Base-by-base conservation (phyloP, 129 eudicot genomes). In the Centrapalus pauciflorus region DNA sequence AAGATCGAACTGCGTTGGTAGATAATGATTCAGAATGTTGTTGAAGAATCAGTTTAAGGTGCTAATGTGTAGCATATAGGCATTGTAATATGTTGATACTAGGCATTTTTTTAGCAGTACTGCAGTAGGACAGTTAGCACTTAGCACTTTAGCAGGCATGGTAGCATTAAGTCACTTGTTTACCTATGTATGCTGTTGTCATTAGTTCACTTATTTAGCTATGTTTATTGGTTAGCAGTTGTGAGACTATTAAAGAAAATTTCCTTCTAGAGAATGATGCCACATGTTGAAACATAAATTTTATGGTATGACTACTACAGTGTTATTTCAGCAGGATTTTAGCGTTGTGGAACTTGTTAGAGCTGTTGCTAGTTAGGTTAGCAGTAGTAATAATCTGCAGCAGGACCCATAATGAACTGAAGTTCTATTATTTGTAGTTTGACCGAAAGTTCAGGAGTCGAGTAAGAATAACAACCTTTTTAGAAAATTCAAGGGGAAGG, bases 1-100 rank as follows among this genome's bases (percentile, higher is more conserved):
- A 25, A 43, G 34, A 25, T 64, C 21, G 45, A 34, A 71, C 26
- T 61, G 26, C 45, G 43, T 45, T 59, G 58, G 33, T 57, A 17
- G 50, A 48, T 33, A n/a, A 40, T 26, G 26, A 45, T 46, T 64
- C 23, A 4, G 54, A 20, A 25, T 3, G 3, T 25, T 52, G 19
- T 52, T 54, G 32, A 23, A n/a, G 63, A 2, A 62, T 40, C 23
- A 23, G 24, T 62, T 61, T 12, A 3, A 24, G 54, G 12, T 62
- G 40, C 20, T 41, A 66, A 7, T 66, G 55, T 49, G 13, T 43
- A 28, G 26, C 4, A 23, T 7, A 30, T 19, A 59, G 27, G 17
- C 65, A 60, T 9, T 33, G 9, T 33, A 21, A 33, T 30, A 35
- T 11, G n/a, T n/a, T n/a, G n/a, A n/a, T 46, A 16, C 16, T 48